Base-by-base conservation (phyloP, 306 rosid genomes). In the Quercus aquifolioides region DNA sequence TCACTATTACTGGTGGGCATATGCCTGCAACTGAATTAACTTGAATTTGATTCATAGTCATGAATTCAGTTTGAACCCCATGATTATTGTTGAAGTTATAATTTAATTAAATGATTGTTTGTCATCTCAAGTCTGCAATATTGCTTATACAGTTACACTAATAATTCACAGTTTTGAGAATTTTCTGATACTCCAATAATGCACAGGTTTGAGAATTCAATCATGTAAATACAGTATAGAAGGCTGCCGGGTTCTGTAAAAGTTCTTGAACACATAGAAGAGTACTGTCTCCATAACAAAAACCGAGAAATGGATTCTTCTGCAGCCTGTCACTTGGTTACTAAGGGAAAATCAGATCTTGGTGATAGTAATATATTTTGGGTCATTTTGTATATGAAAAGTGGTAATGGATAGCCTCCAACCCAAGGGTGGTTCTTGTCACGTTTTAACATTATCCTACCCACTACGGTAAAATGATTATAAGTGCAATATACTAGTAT, bases 171-270 rank as follows among this genome's bases (percentile, higher is more conserved):
- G 94, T 91, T 84, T 70, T 92, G 91, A 88, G 83, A 52, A 58
- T 49, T 49, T 31, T 60, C 74, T 76, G 67, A 76, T 64, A 9
- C 55, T 70, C 5, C 8, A 6, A 28, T 76, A 74, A 70, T 81
- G 25, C 12, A 73, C 89, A 92, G 97, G 92, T 84, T 70, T 92
- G 91, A 88, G 83, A 43, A 58, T 56, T 69, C 54, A 83, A 76
- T 43, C 71, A 38, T 51, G 81, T 73, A 19, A 76, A 75, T 76
- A 60, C 67, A 72, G 77, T 62, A 56, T 59, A 80, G 68, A 54
- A 52, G 55, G 78, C 68, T 69, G 68, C 86, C 55, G 80, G 86
- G 85, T 81, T 69, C 75, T 70, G 54, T 70, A 77, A 76, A 67
- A 78, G 74, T 83, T 84, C 62, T 19, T 8, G 77, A 72, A 76